Evolutionary conservation across 2,329 filamentous ascomycete genomes (phyloP).

Genomic region (Huntiella moniliformis): DNA sequence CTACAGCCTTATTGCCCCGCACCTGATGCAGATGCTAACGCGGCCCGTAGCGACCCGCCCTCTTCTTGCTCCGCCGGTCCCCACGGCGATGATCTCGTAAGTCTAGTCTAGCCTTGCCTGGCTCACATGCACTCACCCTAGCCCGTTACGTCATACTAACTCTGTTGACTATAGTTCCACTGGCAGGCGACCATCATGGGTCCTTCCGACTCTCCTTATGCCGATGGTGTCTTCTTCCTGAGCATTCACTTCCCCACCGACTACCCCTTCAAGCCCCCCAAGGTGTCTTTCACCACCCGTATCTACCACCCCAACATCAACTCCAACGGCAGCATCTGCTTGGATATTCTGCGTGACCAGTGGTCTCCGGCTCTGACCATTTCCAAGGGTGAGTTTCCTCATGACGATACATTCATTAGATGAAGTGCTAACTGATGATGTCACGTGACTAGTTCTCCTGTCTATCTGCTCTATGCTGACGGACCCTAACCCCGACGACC

Average conservation of each 20-base stretch:
- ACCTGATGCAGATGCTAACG: constrained; percentile 1
- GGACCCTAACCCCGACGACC: constrained; percentile 97
- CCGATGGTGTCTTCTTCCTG: constrained; percentile 96
- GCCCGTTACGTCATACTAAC: constrained; percentile 14
- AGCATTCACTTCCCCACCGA: constrained; percentile 98
- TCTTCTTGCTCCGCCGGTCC: constrained; percentile 97
- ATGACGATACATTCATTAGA: background rate
- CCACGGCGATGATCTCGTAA: constrained; percentile 92
- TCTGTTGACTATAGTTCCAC: constrained; percentile 53
- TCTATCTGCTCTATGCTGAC: constrained; percentile 99
- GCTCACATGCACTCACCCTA: background rate
- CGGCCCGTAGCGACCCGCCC: constrained; percentile 62
- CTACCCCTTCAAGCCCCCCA: constrained; percentile 99
- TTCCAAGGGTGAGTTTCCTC: constrained; percentile 61
- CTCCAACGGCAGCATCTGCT: constrained; percentile 81
- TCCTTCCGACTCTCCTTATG: constrained; percentile 93
- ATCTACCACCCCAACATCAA: constrained; percentile 99
- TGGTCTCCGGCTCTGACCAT: constrained; percentile 98
- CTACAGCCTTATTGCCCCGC: background rate
- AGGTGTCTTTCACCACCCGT: constrained; percentile 99
- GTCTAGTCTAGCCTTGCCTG: constrained; percentile 23
- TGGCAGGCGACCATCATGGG: constrained; percentile 99
- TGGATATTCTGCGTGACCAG: constrained; percentile 96
- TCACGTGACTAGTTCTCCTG: constrained; percentile 50
- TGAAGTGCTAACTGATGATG: constrained; percentile 10